Conservation (phyloP, 805 yeast species). For the Lipomyces kockii region DNA sequence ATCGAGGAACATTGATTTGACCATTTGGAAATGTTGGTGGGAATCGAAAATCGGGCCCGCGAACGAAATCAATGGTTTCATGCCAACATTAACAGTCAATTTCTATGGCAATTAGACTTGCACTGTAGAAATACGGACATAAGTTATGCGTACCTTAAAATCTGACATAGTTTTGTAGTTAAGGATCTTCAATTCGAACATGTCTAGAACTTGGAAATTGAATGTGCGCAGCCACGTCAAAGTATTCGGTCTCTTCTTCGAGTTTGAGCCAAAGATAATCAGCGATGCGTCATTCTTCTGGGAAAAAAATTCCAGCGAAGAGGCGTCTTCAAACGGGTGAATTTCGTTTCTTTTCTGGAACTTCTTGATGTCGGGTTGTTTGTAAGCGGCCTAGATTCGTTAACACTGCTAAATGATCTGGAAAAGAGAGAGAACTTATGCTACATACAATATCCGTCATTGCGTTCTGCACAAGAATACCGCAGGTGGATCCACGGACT, state of each 20-base stretch:
- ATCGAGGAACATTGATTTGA: constrained; percentile 88
- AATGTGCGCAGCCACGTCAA: constrained; percentile 88
- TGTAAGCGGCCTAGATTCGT: constrained; percentile 43
- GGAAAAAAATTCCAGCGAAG: constrained; percentile 85
- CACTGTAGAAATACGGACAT: background rate
- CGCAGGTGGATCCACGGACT: constrained; percentile 84
- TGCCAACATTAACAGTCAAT: constrained; percentile 77
- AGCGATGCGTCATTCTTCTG: constrained; percentile 93
- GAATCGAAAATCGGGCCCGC: constrained; percentile 90
- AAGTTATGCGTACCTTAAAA: constrained; percentile 51
- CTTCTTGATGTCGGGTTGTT: constrained; percentile 87
- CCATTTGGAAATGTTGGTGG: constrained; percentile 81
- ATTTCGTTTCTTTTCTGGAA: constrained; percentile 87
- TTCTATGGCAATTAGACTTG: background rate
- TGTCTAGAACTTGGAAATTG: constrained; percentile 87
- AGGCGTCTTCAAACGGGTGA: constrained; percentile 89
- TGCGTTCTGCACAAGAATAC: constrained; percentile 80
- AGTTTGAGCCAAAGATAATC: constrained; percentile 74
- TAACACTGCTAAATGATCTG: constrained; percentile 1
- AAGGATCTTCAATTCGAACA: constrained; percentile 83
- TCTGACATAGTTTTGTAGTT: constrained; percentile 74
- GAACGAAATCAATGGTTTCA: constrained; percentile 92
- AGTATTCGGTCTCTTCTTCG: constrained; percentile 92
- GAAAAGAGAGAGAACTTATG: background rate
- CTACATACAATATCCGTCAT: constrained; percentile 67